phyloP scores from a whole-genome alignment of 2,329 filamentous ascomycete species.

The Aspergillus pseudoviridinutans region DNA sequence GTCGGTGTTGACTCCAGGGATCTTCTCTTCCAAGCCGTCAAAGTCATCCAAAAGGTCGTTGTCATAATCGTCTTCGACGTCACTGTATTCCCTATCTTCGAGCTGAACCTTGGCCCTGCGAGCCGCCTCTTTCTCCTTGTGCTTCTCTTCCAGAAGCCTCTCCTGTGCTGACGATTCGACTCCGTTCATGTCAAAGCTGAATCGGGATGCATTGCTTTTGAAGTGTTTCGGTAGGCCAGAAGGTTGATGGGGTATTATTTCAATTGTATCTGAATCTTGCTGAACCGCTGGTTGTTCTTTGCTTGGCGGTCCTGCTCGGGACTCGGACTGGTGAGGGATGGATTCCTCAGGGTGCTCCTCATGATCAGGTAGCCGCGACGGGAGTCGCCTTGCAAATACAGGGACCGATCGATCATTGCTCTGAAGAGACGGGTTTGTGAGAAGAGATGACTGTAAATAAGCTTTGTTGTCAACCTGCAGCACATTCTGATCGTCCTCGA shows the following conservation, averaged over 20 bases:
- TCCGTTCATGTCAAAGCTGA: constrained; percentile 61
- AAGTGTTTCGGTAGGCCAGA: constrained; percentile 44
- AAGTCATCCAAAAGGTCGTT: constrained; percentile 43
- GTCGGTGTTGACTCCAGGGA: constrained; percentile 47
- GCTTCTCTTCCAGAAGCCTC: constrained; percentile 59
- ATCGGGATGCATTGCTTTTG: constrained; percentile 58
- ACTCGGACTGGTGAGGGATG: constrained; percentile 2
- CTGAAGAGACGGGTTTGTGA: constrained; percentile 27
- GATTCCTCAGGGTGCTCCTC: constrained; percentile 10
- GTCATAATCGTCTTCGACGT: constrained; percentile 43
- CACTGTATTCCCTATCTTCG: constrained; percentile 32
- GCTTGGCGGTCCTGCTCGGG: constrained; percentile 4
- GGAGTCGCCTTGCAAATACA: constrained; percentile 43
- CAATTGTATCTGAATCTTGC: constrained; percentile 29
- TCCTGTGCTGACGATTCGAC: constrained; percentile 58
- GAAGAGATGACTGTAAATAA: constrained; percentile 39
- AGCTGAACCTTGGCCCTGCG: constrained; percentile 29
- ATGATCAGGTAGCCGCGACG: constrained; percentile 29
- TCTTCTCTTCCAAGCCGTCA: constrained; percentile 45
- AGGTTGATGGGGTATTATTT: constrained; percentile 25
- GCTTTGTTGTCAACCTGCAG: constrained; percentile 41
- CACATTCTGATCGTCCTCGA: constrained; percentile 48
- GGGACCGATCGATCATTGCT: constrained; percentile 35
- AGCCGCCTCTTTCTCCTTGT: constrained; percentile 51
- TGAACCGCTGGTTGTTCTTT: constrained; percentile 5